Evolutionary conservation across 1,139 yeast genomes (phyloP).

Genomic region (Scheffersomyces parashehatae): DNA sequence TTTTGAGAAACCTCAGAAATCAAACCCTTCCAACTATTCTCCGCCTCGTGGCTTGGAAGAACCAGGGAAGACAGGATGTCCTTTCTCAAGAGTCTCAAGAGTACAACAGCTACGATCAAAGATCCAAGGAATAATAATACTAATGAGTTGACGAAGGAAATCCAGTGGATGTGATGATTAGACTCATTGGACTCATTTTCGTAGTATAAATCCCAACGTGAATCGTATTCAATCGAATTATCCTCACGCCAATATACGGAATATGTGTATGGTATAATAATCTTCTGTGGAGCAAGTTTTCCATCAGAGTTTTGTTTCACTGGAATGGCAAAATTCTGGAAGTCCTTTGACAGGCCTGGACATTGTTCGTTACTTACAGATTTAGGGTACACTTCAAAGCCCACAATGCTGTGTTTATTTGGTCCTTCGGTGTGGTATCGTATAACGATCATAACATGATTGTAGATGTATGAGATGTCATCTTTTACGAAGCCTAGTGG

Average conservation of each 20-base stretch:
- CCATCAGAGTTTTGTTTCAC: constrained; percentile 12
- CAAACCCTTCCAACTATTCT: constrained; percentile 51
- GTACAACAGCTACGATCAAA: constrained; percentile 61
- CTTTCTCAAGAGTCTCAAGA: constrained; percentile 51
- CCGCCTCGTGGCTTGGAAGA: constrained; percentile 1
- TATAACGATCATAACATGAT: constrained; percentile 79
- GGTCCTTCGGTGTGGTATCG: constrained; percentile 61
- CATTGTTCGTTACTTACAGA: constrained; percentile 68
- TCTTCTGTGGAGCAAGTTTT: constrained; percentile 15
- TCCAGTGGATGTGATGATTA: constrained; percentile 61
- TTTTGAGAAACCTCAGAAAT: constrained; percentile 54
- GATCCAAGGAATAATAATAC: constrained; percentile 61
- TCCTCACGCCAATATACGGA: constrained; percentile 92
- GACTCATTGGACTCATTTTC: constrained; percentile 51
- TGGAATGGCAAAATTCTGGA: constrained; percentile 51
- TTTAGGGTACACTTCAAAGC: constrained; percentile 88
- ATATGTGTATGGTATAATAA: constrained; percentile 72
- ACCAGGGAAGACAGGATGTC: constrained; percentile 25
- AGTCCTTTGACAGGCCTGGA: constrained; percentile 67
- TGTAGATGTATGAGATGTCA: constrained; percentile 62
- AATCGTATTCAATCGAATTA: constrained; percentile 59
- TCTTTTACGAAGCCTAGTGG: constrained; percentile 72
- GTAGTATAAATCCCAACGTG: constrained; percentile 76
- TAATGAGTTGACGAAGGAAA: constrained; percentile 65
- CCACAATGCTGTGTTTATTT: constrained; percentile 64